Evolutionary conservation across 2,329 filamentous ascomycete species (phyloP), one percentile per base, ranked within the genome.

Genomic region (Akanthomyces muscarius): DNA sequence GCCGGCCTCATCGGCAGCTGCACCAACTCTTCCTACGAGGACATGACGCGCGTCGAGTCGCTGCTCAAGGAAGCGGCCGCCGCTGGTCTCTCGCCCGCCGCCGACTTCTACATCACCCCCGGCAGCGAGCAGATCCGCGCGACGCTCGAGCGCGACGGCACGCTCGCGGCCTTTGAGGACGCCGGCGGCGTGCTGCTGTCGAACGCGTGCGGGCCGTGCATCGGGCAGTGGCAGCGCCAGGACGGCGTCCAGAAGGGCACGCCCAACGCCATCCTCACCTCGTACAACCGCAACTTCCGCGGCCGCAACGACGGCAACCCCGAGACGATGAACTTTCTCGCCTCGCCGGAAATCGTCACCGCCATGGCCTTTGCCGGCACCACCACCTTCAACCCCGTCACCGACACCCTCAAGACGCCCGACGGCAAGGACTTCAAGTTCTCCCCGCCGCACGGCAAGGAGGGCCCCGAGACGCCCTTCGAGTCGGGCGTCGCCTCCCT

Each of bases 281-380:
- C 93, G 0, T 99, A 97, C 81, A 99, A 99, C 83, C 91, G 95
- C 65, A 99, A 99, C 80, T 99, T 99, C 82, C 91, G 91, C 57
- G 94, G 92, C 65, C 90, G 95, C 68, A 99, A 99, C 75, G 95
- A 99, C 73, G 95, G 95, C 66, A 99, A 99, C 80, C 88, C 91
- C 25, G 88, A 89, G 48, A 99, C 95, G 10, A 97, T 98, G 93
- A 99, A 98, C 83, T 99, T 99, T 80, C 85, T 99, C 59, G 94
- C 95, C 11, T 97, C 93, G 0, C 95, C 95, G 7, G 95, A 99
- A 77, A 86, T 99, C 63, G 95, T 99, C 66, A 98, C 95, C 5
- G 95, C 95, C 57, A 94, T 99, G 88, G 86, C 91, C 14, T 99
- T 96, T 77, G 89, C 93, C 48, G 95, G 95, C 61, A 87, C 85